Evolutionary conservation across 2,329 filamentous ascomycete genomes (phyloP).

Genomic region (Capronia epimyces): DNA sequence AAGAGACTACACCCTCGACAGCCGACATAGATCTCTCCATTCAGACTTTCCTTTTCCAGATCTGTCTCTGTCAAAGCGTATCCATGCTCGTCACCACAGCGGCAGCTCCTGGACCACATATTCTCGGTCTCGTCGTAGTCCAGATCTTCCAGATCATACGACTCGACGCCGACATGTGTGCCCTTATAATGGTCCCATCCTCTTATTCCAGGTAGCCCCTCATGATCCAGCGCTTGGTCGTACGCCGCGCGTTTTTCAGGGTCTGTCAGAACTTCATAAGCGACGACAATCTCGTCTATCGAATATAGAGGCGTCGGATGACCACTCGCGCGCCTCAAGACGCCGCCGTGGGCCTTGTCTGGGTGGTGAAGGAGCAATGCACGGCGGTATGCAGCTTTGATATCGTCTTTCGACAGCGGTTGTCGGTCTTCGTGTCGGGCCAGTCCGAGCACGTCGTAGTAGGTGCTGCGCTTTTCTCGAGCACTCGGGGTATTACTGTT

Average conservation of each 20-base stretch:
- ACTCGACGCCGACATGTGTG: conserved; percentile 50
- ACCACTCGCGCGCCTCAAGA: not conserved
- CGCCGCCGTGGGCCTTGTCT: conserved; percentile 43
- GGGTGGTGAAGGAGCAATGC: conserved; percentile 56
- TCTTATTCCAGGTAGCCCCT: conserved; percentile 29
- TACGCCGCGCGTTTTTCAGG: conserved; percentile 44
- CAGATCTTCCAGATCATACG: conserved; percentile 55
- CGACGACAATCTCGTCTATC: conserved; percentile 57
- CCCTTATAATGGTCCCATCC: conserved; percentile 29
- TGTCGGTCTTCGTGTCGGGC: conserved; percentile 27
- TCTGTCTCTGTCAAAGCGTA: conserved; percentile 53
- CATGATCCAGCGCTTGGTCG: conserved; percentile 34
- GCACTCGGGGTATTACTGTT: conserved; percentile 1
- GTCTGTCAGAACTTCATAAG: conserved; percentile 51
- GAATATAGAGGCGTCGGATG: conserved; percentile 6
- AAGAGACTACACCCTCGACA: conserved; percentile 61
- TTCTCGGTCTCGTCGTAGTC: conserved; percentile 35
- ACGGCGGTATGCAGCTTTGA: conserved; percentile 53
- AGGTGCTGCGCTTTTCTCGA: conserved; percentile 8
- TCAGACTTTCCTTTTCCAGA: conserved; percentile 46
- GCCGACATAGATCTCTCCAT: conserved; percentile 53
- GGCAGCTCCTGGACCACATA: conserved; percentile 51
- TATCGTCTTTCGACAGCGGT: conserved; percentile 37
- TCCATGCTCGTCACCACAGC: conserved; percentile 54
- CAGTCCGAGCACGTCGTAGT: conserved; percentile 41